Evolutionary conservation across 2,329 filamentous ascomycete genomes (phyloP).

Genomic region (Fusarium buxicola): DNA sequence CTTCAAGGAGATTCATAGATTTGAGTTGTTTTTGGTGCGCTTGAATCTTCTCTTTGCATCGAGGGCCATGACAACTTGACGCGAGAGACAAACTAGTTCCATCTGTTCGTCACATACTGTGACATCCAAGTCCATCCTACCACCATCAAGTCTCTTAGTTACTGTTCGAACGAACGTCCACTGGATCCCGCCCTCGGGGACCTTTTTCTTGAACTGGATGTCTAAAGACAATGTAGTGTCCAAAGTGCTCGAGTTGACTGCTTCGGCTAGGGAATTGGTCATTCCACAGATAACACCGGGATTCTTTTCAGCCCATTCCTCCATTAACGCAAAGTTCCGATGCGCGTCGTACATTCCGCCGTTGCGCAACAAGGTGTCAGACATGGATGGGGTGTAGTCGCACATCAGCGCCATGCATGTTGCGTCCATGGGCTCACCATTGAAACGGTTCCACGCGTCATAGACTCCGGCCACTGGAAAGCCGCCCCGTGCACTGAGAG

Average conservation of each 20-base stretch:
- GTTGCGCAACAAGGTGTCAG: background rate
- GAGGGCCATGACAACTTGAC: background rate
- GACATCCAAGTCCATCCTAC: background rate
- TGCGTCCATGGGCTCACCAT: background rate
- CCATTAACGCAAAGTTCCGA: background rate
- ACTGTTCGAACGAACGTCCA: background rate
- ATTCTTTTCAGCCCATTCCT: background rate
- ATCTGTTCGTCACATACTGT: background rate
- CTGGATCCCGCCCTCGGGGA: background rate
- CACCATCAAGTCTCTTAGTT: background rate
- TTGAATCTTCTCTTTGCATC: background rate
- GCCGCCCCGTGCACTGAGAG: background rate
- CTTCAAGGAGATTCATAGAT: background rate
- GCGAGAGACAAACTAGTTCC: background rate
- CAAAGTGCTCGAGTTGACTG: background rate
- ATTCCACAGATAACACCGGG: background rate
- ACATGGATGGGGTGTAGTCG: background rate
- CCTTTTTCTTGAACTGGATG: background rate
- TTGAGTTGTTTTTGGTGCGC: background rate
- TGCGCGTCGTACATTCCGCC: background rate
- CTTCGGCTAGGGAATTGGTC: background rate
- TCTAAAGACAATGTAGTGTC: background rate
- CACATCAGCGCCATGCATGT: background rate
- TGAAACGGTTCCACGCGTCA: background rate
- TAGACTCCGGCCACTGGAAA: background rate